Base-by-base conservation (phyloP, 192 early-diverging fungal genomes). In the Backusella tarrabulga region DNA sequence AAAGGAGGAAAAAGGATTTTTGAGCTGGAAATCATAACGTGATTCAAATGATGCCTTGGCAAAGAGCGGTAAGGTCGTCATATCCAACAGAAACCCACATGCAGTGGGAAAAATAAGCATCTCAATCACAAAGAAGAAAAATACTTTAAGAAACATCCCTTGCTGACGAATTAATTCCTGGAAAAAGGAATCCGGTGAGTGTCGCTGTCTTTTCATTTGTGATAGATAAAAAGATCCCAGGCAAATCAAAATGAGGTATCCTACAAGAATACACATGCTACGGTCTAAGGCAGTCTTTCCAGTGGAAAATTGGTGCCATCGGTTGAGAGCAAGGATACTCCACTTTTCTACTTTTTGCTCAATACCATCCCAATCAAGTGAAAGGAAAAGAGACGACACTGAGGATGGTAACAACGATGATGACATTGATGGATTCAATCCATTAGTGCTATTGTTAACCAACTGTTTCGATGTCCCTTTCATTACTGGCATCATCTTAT, bases 81-180 rank as follows among this genome's bases (percentile, higher is more conserved):
- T 23, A 54, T 93, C 95, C 68, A 99, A 81, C 46, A 97, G 84
- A 46, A 95, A 78, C 6, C 98, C 98, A 76, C 95, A 98, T 56
- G 93, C 87, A 9, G 92, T 83, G 6, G 98, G 98, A 81, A 98
- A 97, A 63, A 91, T 72, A 19, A 91, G 83, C 36, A 99, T 90
- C 83, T 99, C 98, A 60, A 97, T 90, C 1, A 87, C 80, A 34
- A 98, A 88, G 80, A 98, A 97, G 75, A 95, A 92, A 0, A 91
- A 80, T 11, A 99, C 92, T 82, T 93, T 95, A 56, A 84, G 84
- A 74, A 82, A 90, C 68, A 80, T 81, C 40, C 90, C 88, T 84
- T 82, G 90, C 78, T 82, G 80, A 21, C 73, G 78, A 67, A 84
- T 85, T n/a, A 77, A 85, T 41, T 79, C 86, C 32, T 77, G 86